Evolutionary conservation across 1,284 basidiomycete species (phyloP), one percentile per base, ranked within the genome.

Genomic region (Spongiforma sp.): DNA sequence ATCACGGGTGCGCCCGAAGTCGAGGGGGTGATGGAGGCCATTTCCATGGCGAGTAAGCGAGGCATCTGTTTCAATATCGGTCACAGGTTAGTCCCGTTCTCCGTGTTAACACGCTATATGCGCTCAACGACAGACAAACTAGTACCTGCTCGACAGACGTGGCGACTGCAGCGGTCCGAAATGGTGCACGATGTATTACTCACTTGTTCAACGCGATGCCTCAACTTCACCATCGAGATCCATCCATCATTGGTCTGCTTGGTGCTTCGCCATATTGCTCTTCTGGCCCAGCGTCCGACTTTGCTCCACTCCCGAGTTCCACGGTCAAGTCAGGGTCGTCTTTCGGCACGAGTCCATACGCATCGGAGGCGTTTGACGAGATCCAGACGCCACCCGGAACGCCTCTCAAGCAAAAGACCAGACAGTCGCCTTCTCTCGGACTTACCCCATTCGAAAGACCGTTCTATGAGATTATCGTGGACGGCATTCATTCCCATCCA

Each of bases 181-280:
- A 82, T 60, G 93, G 93, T 34, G 93, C 94, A 7, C 83, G 88
- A 10, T 87, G 95, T 68, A 94, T 96, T 70, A 96, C 95, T 0
- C 95, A 96, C 77, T 82, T 96, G 26, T 96, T 95, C 87, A 97
- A 97, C 72, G 93, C 93, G 8, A 95, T 95, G 93, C 92, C 93
- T 5, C 91, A 91, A 70, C 79, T 95, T 60, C 93, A 94, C 74
- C 93, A 95, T 71, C 85, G 93, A 46, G 92, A 93, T 73, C 91
- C 93, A 53, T 93, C 87, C 17, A 93, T 96, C 71, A 94, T 96
- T 65, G 95, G 95, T 33, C 84, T 96, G 9, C 81, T 97, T 52
- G 94, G 94, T 33, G 87, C 91, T 26, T 92, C 91, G 10, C 89
- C 90, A 1, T 82, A 86, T 71, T 76, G 88, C 50, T 81, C 83